Evolutionary conservation across 495 filamentous ascomycete species (phyloP), one percentile per base, ranked within the genome.

Genomic region (Neurospora discreta): DNA sequence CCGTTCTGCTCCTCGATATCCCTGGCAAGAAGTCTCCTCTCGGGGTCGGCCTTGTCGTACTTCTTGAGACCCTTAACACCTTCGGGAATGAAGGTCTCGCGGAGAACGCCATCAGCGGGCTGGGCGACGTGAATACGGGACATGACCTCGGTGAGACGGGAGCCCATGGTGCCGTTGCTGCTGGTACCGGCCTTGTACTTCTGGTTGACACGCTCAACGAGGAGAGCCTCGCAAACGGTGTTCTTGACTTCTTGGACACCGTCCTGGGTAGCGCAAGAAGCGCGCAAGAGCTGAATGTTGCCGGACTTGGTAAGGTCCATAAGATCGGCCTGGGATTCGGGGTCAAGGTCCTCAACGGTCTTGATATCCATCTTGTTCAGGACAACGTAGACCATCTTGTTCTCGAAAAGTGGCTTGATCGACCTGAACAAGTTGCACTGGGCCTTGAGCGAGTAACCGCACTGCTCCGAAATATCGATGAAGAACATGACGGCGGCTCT

Each of bases 351-450:
- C 77, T 97, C 94, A 5, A 94, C 93, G 46, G 87, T 86, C 77
- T 90, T 89, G 73, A 97, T 86, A 82, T 99, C 95, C 74, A 97
- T 97, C 87, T 99, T 99, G 88, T 99, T 99, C 81, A 98, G 88
- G 69, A 99, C 92, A 67, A 99, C 85, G 81, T 96, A 98, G 42
- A 97, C 93, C 67, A 97, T 88, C 84, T 98, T 98, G 83, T 98
- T 97, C 71, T 95, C 90, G 78, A 99, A 99, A 30, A 99, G 85
- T 5, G 95, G 95, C 83, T 93, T 97, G 81, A 99, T 97, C 78
- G 90, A 94, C 83, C 93, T 89, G 87, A 95, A 99, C 20, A 99
- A 89, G 75, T 93, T 82, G 79, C 97, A 93, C 81, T 99, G 95
- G 10, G 94, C 94, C 71, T 89, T 82, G 60, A 99, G 91, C 3